A percentile compares a stretch with the other conserved stretches of the same genome.
These are phyloP conservation scores for Colletotrichum spinosum DNA, from an alignment of 2,329 filamentous ascomycete genomes.

Conservation along the genomic window DNA sequence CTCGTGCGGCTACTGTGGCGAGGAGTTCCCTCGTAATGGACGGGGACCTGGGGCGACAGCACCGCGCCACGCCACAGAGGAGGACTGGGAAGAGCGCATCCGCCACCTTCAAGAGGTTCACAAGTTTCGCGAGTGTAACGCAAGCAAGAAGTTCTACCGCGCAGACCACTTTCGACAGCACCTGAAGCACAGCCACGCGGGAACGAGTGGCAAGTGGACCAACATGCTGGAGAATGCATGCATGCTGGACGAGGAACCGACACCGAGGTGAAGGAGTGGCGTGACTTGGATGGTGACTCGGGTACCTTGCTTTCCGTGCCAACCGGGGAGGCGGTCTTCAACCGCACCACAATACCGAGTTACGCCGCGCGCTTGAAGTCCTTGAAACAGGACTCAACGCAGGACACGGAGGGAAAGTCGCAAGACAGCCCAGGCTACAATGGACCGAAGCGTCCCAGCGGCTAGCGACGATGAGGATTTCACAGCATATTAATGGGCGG, in stretches of 20 bases:
- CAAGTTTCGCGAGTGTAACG: constrained; percentile 98
- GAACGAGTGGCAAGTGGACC: constrained; percentile 98
- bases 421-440: too few species aligned
- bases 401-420: too few species aligned
- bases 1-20: constrained; percentile 93
- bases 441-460: neutral
- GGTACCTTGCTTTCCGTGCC: neutral
- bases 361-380: too few species aligned
- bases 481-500: constrained; percentile 2
- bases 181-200: constrained; percentile 96
- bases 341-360: too few species aligned
- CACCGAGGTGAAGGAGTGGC: constrained; percentile 47
- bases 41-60: constrained; percentile 51
- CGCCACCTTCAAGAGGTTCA: constrained; percentile 91
- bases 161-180: constrained; percentile 99
- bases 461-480: neutral
- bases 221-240: constrained; percentile 97
- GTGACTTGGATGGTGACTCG: neutral
- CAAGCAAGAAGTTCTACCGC: constrained; percentile 96
- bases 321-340: neutral
- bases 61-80: constrained; percentile 71
- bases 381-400: too few species aligned
- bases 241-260: constrained; percentile 87
- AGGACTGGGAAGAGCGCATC: constrained; percentile 89
- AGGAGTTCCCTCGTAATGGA: constrained; percentile 78